Percentiles rank a stretch among this genome's conserved stretches.
Conservation (phyloP, 208 protist species). For the Leishmania mexicana region DNA sequence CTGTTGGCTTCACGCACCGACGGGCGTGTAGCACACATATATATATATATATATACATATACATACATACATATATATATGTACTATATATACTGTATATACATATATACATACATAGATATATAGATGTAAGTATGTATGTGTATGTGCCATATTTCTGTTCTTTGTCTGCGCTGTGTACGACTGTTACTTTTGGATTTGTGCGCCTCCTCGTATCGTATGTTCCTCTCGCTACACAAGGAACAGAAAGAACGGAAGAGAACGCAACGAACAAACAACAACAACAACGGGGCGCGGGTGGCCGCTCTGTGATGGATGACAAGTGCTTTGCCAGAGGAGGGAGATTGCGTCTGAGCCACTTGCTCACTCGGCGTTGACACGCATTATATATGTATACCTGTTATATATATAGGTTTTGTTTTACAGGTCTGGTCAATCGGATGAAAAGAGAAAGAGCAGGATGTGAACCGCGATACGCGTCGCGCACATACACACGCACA, state of each 20-base stretch:
- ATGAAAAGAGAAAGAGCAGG: not conserved
- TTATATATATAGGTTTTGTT: no score
- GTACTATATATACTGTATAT: not conserved
- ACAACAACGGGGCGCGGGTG: no score
- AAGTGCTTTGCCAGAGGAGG: not conserved
- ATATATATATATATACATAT: no score
- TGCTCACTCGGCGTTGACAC: not conserved
- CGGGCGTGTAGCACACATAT: not conserved
- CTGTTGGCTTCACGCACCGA: not conserved
- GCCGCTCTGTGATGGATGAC: no score
- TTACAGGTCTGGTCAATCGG: not conserved
- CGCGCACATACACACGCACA: not conserved
- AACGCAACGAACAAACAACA: no score
- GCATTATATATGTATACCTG: not conserved
- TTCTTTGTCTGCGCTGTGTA: not conserved
- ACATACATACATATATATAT: no score
- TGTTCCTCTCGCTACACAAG: no score
- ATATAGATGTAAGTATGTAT: not conserved
- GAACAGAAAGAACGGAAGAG: no score
- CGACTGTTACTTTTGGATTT: not conserved
- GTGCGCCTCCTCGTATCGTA: no score
- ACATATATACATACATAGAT: no score
- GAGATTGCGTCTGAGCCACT: not conserved
- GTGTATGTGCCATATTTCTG: not conserved
- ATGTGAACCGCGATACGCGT: not conserved